A percentile compares a stretch with the other conserved stretches of the same genome.
These are phyloP conservation scores for Aspergillus affinis DNA, from an alignment of 495 filamentous ascomycete genomes.

Conservation along the genomic window DNA sequence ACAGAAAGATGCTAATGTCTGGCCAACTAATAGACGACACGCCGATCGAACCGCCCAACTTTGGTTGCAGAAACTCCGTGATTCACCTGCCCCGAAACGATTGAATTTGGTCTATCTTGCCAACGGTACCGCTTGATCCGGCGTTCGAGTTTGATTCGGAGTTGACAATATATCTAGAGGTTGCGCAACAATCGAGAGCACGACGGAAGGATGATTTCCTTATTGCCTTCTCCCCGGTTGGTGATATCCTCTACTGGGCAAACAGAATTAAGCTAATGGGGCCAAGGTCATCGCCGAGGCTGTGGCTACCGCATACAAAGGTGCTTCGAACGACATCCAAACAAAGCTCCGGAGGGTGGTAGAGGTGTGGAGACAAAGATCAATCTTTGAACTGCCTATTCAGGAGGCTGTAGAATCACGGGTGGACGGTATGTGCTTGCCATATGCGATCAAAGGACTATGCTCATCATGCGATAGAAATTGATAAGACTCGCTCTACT, in stretches of 20 bases:
- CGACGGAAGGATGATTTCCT: constrained; percentile 90
- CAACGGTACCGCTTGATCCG: constrained; percentile 63
- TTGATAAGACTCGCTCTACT: constrained; percentile 72
- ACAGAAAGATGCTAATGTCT: constrained; percentile 22
- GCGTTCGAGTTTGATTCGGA: constrained; percentile 4
- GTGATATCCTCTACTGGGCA: constrained; percentile 15
- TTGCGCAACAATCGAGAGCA: constrained; percentile 90
- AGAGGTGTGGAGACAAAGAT: constrained; percentile 87
- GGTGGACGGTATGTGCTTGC: constrained; percentile 63
- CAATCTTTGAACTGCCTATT: constrained; percentile 79
- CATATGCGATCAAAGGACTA: neutral
- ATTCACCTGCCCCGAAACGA: constrained; percentile 77
- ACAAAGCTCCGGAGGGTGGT: constrained; percentile 84
- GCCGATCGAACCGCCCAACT: constrained; percentile 83
- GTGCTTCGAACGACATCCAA: constrained; percentile 78
- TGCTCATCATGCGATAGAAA: constrained; percentile 50
- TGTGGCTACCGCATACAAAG: constrained; percentile 79
- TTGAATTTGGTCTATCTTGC: constrained; percentile 92
- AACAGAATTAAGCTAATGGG: constrained; percentile 22
- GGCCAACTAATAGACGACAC: constrained; percentile 62
- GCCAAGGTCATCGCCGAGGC: constrained; percentile 79
- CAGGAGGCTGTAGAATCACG: constrained; percentile 74
- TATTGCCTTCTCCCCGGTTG: constrained; percentile 77
- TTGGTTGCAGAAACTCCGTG: constrained; percentile 86
- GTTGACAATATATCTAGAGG: constrained; percentile 59